Evolutionary conservation across 257 asterid species (phyloP), one percentile per base, ranked within the genome.

Genomic region (Striga asiatica): DNA sequence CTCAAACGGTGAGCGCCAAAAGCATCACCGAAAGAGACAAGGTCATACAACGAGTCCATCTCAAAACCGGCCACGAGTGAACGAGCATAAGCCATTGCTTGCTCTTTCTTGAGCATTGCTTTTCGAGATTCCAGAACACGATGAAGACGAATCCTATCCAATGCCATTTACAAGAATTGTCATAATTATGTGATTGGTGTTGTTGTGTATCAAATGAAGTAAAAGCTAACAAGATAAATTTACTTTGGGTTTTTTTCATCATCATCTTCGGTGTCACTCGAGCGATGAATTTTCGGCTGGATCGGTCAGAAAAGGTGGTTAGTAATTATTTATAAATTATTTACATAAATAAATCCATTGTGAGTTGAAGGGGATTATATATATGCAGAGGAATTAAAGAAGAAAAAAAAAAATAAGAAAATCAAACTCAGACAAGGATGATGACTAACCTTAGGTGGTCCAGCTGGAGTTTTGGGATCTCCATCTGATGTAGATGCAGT

Each of bases 61-160:
- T 81, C 92, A 31, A 73, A 86, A 1, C 96, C 96, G 10, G 84
- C 83, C 56, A 79, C 96, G 58, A 83, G 38, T 45, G 96, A 85
- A n/a, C 96, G 96, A 19, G 96, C 94, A 55, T 81, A 83, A 35
- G 96, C 94, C 96, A 86, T 86, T 20, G 92, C 94, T 65, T 83
- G 94, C 77, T 86, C 96, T 62, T 81, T 86, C 80, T 74, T 73
- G 24, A 86, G 80, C 46, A 81, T 76, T n/a, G 84, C 82, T 64
- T 76, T 83, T 53, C 96, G 83, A 23, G 80, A 63, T 75, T 81
- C 93, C 71, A 86, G 39, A 62, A 75, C 84, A 42, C 88, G 84
- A 54, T 81, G 82, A 52, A 86, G 91, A 58, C 80, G 80, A 68
- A 74, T 43, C 81, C 95, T 86, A 62, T 19, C 50, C 66, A 70